Evolutionary conservation across 1,139 yeast species (phyloP), one percentile per base, ranked within the genome.

Genomic region (Geotrichum aggregatum): DNA sequence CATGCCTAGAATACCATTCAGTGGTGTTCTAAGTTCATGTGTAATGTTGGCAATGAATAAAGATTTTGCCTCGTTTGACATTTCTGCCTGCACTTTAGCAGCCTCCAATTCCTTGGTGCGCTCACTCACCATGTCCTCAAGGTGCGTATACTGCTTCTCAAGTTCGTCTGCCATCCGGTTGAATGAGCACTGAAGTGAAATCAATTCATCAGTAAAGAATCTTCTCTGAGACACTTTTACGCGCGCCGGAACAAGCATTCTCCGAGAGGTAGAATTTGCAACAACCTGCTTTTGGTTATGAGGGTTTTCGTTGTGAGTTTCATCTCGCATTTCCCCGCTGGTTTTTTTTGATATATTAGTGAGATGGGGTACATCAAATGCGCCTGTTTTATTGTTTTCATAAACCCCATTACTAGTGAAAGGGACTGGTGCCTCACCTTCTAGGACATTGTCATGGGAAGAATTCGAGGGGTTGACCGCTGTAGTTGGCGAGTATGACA

Each of bases 1-100:
- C 95, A 92, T 87, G 53, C 98, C 98, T 55, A 92, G 72, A 42
- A 92, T 92, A 66, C 98, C 98, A 68, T 92, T 92, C 61, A 92
- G 73, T 1, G 98, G 98, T 0, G 98, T 92, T 60, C 97, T 76
- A 64, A 92, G 76, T 70, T 92, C 98, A 66, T 92, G 98, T 0
- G 97, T 89, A 36, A 92, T 89, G 66, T 91, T 92, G 18, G 98
- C 98, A 66, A 92, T 89, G 67, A 92, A 92, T 18, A 88, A 88
- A 0, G 96, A 87, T 64, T 91, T 91, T 10, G 97, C 96, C 63
- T 88, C 96, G 68, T 88, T 91, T 2, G 98, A 98, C 39, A 85
- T 80, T 69, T 91, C 97, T 0, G 97, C 97, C 65, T 86, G 88
- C 35, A 86, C 77, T 62, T 87, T 88, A 8, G 95, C 94, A 1